Evolutionary conservation across 306 rosid species (phyloP).

Genomic region (Dicorynia guianensis): DNA sequence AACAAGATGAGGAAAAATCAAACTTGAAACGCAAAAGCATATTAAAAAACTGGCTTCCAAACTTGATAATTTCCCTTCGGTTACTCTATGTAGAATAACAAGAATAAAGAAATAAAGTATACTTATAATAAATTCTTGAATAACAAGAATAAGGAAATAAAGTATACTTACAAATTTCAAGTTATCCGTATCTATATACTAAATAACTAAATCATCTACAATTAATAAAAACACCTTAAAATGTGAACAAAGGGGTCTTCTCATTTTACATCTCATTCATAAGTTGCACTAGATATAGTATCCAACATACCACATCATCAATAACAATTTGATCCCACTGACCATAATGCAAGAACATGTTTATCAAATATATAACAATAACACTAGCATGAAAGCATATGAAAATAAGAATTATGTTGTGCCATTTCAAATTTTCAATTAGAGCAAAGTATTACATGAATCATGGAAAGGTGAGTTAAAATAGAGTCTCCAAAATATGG

Average conservation of each 20-base stretch:
- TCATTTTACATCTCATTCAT: constrained; percentile 24
- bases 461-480: no score
- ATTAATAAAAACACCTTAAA: constrained; percentile 1
- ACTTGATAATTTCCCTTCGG: no score
- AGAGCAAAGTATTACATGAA: no score
- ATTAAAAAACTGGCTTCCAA: no score
- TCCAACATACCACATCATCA: constrained; percentile 23
- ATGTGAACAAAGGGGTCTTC: background rate
- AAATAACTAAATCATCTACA: constrained; percentile 20
- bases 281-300: constrained; percentile 20
- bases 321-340: constrained; percentile 80
- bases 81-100: no score
- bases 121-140: no score
- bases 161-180: no score
- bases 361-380: constrained; percentile 4
- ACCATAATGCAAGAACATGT: constrained; percentile 22
- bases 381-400: constrained; percentile 11
- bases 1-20: background rate
- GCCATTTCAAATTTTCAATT: no score
- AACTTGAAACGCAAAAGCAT: background rate
- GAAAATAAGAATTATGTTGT: background rate
- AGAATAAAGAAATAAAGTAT: background rate
- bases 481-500: no score
- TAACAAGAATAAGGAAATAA: no score
- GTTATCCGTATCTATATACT: no score